Evolutionary conservation across 495 filamentous ascomycete species (phyloP).

Genomic region (Talaromyces wortmannii): DNA sequence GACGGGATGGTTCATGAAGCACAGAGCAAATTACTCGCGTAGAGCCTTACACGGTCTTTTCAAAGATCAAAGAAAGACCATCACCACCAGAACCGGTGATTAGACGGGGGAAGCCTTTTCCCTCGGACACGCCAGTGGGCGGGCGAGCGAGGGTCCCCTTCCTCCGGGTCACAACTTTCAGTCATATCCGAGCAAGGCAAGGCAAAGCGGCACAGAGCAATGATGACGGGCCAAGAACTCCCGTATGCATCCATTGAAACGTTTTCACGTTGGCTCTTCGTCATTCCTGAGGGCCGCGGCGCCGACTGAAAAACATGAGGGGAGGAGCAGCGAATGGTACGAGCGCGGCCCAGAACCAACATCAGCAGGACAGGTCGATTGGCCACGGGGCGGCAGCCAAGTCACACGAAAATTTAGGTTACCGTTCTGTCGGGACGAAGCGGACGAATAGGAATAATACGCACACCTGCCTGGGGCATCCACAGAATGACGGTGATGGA

Average conservation of each 20-base stretch:
- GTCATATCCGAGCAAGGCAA: not conserved
- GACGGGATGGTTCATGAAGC: not conserved
- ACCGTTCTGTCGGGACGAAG: constrained; percentile 5
- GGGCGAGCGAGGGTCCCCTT: not conserved
- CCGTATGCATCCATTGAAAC: constrained; percentile 1
- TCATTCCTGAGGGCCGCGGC: constrained; percentile 2
- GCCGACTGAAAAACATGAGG: constrained; percentile 4
- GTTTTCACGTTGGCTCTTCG: constrained; percentile 2
- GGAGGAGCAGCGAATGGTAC: constrained; percentile 4
- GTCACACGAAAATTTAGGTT: constrained; percentile 5
- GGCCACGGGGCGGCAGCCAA: not conserved
- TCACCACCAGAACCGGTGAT: not conserved
- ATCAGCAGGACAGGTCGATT: constrained; percentile 6
- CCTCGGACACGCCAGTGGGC: not conserved
- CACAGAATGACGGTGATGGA: constrained; percentile 2
- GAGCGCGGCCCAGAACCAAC: not conserved
- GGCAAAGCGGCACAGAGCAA: not conserved
- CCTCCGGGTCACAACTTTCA: not conserved
- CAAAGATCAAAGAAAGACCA: too few relatives aligned
- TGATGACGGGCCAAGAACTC: not conserved
- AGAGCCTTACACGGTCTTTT: not conserved
- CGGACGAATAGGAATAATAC: constrained; percentile 1
- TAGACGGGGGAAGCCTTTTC: not conserved
- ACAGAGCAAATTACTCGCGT: not conserved
- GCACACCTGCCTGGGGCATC: constrained; percentile 2